These are phyloP conservation scores for Eucalyptus microcorys DNA, from an alignment of 345 rosid species.

Conservation along the genomic window DNA sequence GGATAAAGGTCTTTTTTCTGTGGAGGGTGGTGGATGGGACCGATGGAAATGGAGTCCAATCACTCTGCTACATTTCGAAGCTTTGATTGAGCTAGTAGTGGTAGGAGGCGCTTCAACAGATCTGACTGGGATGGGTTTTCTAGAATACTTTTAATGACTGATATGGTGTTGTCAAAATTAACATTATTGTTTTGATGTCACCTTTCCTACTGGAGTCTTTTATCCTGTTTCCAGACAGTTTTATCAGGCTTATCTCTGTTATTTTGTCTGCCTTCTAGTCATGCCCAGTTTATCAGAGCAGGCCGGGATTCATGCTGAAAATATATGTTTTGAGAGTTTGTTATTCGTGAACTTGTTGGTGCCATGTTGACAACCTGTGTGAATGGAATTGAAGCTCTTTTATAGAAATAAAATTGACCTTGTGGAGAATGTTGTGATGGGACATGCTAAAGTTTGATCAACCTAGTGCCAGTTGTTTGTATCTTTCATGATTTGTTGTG, in stretches of 20 bases:
- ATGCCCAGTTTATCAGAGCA: background rate
- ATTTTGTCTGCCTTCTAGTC: background rate
- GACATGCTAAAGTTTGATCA: background rate
- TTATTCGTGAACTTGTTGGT: background rate
- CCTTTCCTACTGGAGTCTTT: background rate
- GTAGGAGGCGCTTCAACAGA: background rate
- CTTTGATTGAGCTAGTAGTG: background rate
- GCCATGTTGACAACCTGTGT: background rate
- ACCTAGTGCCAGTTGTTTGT: background rate
- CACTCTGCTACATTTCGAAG: background rate
- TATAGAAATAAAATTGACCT: background rate
- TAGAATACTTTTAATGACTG: background rate
- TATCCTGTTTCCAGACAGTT: background rate
- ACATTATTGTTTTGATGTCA: background rate
- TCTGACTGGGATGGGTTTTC: background rate
- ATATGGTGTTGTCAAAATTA: background rate
- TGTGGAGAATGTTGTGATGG: background rate
- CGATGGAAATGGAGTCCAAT: background rate
- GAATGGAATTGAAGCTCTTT: background rate
- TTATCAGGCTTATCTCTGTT: background rate
- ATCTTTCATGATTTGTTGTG: background rate
- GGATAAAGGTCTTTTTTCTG: background rate
- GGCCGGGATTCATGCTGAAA: background rate
- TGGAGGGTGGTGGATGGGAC: background rate
- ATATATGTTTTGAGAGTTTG: background rate